Conservation (phyloP, 2,329 filamentous ascomycete genomes). For the Cladosporium cucumerinum region DNA sequence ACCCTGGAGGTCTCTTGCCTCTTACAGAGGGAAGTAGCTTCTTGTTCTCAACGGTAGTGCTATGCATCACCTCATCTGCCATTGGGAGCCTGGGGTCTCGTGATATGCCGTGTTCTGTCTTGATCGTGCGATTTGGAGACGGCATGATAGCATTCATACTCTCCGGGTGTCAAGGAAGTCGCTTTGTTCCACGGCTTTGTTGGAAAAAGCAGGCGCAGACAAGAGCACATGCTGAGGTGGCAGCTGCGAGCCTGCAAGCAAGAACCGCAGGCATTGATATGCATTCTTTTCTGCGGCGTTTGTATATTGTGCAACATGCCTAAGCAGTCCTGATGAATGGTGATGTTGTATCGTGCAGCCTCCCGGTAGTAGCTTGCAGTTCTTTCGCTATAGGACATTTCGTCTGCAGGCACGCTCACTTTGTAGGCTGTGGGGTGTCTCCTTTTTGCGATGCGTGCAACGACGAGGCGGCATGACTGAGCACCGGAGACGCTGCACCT, state of each 20-base stretch:
- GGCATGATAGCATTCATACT: not conserved
- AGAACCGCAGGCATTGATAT: not conserved
- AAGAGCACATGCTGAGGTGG: not conserved
- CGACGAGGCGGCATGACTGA: not conserved
- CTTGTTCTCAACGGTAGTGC: not conserved
- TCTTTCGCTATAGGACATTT: not conserved
- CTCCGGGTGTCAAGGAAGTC: not conserved
- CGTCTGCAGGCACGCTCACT: not conserved
- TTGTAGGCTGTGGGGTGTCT: not conserved
- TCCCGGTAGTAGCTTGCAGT: not conserved
- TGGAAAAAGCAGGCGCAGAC: not conserved
- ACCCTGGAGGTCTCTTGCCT: not conserved
- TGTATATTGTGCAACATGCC: not conserved
- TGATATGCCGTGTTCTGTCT: not conserved
- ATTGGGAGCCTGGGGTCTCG: not conserved
- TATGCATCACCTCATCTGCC: not conserved
- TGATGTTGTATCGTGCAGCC: not conserved
- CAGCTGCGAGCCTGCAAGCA: not conserved
- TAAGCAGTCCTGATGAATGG: not conserved
- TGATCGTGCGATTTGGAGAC: not conserved
- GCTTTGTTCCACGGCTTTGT: not conserved
- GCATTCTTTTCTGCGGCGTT: not conserved
- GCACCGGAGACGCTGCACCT: not conserved
- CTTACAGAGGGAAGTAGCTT: not conserved
- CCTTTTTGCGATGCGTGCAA: not conserved